Evolutionary conservation across 2,329 filamentous ascomycete species (phyloP), one percentile per base, ranked within the genome.

Genomic region (Cercospora zeae-maydis): DNA sequence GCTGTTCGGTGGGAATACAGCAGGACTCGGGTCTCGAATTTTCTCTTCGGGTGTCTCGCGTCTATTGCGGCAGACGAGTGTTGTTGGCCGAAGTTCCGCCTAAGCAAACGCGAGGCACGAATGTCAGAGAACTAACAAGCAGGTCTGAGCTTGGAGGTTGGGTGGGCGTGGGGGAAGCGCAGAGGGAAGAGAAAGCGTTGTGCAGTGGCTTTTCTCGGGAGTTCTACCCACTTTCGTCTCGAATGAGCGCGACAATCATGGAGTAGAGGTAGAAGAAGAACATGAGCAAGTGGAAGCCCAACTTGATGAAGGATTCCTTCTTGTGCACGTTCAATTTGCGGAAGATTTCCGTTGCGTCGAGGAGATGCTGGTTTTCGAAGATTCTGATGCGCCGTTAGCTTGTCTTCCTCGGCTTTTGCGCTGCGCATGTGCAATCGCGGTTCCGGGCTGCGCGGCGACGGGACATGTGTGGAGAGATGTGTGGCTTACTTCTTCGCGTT

Each of bases 251-350:
- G 68, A 97, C 93, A 72, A 78, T 78, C 77, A 78, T 78, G 68
- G 73, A 76, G 73, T 76, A 77, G 62, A 99, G 89, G 82, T 99
- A 99, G 86, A 98, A 99, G 88, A 99, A 99, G 86, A 99, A 99
- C 92, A 99, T 97, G 81, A 99, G 79, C 65, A 99, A 84, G 80
- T 99, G 95, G 85, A 99, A 99, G 61, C 93, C 95, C 47, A 99
- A 91, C 83, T 99, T 99, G 82, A 95, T 88, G 79, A 99, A 99
- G 0, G 95, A 98, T 86, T 99, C 95, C 93, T 96, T 98, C 84
- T 99, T 99, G 79, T 99, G 95, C 57, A 97, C 90, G 73, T 99
- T 99, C 66, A 99, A 83, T 83, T 99, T 99, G 78, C 95, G 88
- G 87, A 99, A 99, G 75, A 99, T 99, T 82, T 99, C 95, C 61